Conservation (phyloP, 352 stramenopile species). For the Pythium dissimile region DNA sequence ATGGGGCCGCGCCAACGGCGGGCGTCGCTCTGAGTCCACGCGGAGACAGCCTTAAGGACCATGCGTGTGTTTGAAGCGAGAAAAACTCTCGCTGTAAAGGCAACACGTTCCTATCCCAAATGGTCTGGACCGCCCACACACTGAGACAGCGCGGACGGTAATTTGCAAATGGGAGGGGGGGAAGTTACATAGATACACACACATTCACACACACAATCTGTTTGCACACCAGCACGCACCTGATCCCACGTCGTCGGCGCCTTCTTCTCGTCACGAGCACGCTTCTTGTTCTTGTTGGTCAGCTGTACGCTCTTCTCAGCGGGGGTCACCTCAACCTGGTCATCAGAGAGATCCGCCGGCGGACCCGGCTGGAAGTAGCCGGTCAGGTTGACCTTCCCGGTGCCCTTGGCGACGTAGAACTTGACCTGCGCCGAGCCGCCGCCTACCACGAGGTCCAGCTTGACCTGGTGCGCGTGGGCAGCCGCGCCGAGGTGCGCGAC, state of each 20-base stretch:
- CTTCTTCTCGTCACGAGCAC: constrained; percentile 41
- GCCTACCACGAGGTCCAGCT: constrained; percentile 78
- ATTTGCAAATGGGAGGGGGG: constrained; percentile 60
- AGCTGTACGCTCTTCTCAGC: background rate
- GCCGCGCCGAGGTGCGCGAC: constrained; percentile 52
- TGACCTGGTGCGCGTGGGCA: constrained; percentile 52
- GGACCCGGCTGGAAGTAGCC: constrained; percentile 82
- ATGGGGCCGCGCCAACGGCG: constrained; percentile 22
- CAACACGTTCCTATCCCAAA: constrained; percentile 84
- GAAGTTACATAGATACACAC: constrained; percentile 18
- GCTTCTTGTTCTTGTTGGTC: constrained; percentile 67
- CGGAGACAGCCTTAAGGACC: constrained; percentile 92
- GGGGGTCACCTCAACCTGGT: constrained; percentile 9
- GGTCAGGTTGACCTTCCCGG: constrained; percentile 62
- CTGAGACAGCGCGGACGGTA: constrained; percentile 38
- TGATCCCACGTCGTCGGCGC: constrained; percentile 42
- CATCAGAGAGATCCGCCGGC: constrained; percentile 32
- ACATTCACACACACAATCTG: constrained; percentile 20
- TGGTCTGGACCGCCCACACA: constrained; percentile 77
- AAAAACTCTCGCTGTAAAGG: constrained; percentile 74
- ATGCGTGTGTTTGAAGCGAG: constrained; percentile 71
- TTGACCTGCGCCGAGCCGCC: constrained; percentile 51
- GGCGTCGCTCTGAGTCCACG: constrained; percentile 41
- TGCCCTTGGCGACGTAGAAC: constrained; percentile 66
- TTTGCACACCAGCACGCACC: constrained; percentile 26